Percentiles rank a stretch among this genome's conserved stretches.
Evolutionary conservation across 2,329 filamentous ascomycete species (phyloP).

Genomic region (Ceratocystiopsis sp.): DNA sequence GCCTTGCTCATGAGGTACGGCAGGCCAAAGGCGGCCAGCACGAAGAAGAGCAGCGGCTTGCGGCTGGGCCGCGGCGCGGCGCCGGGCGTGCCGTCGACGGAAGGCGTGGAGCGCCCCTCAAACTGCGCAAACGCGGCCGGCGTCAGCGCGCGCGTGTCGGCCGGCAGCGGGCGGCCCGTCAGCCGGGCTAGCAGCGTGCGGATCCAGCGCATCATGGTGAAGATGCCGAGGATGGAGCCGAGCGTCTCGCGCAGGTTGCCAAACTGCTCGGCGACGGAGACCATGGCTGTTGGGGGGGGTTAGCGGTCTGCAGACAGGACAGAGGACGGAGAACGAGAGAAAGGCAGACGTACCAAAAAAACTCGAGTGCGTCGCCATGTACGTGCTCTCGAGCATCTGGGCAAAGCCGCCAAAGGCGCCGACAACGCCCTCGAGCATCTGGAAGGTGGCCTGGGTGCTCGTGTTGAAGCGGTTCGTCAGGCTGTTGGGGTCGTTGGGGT

Average conservation of each 20-base stretch:
- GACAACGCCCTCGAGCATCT: conserved; percentile 95
- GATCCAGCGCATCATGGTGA: conserved; percentile 89
- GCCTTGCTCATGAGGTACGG: conserved; percentile 96
- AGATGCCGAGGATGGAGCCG: conserved; percentile 86
- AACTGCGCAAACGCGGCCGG: conserved; percentile 85
- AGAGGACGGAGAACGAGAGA: conserved; percentile 2
- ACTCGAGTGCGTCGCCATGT: conserved; percentile 97
- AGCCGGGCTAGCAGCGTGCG: conserved; percentile 81
- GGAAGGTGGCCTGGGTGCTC: conserved; percentile 90
- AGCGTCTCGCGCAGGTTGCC: conserved; percentile 84
- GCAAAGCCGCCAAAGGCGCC: conserved; percentile 94
- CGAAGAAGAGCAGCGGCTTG: conserved; percentile 92
- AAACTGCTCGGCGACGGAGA: conserved; percentile 94
- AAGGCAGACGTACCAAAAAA: conserved; percentile 64
- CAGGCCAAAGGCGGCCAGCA: conserved; percentile 83
- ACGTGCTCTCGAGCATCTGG: conserved; percentile 98
- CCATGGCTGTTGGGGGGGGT: conserved; percentile 54
- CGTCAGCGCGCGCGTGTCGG: conserved; percentile 71
- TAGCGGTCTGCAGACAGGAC: conserved; percentile 1
- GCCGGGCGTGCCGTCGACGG: conserved; percentile 39
- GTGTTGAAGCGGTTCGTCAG: conserved; percentile 91
- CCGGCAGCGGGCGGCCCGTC: conserved; percentile 78
- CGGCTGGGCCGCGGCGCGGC: conserved; percentile 62
- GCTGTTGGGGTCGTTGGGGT: conserved; percentile 81
- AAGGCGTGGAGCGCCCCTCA: conserved; percentile 42